phyloP scores from a whole-genome alignment of 345 rosid species.

The Citrus sp. region DNA sequence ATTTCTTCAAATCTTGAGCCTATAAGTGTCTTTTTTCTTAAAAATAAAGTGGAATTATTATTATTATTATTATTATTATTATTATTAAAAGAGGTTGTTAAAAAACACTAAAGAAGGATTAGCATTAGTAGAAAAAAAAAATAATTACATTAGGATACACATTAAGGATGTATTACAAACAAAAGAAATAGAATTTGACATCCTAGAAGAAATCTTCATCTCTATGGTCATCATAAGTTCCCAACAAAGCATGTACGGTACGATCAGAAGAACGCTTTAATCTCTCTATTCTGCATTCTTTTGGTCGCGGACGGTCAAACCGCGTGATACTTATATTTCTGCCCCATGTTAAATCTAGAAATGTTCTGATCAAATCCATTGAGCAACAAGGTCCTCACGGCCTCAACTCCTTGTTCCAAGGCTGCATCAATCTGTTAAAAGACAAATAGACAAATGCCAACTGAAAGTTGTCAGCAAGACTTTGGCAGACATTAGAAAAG shows the following conservation, averaged over 20 bases:
- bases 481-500: background rate
- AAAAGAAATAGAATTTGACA: background rate
- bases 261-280: background rate
- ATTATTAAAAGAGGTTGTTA: too few relatives aligned
- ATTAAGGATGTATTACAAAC: too few relatives aligned
- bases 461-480: background rate
- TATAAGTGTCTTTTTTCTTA: too few relatives aligned
- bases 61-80: too few relatives aligned
- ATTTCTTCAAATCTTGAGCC: too few relatives aligned
- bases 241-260: background rate
- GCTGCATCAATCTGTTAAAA: constrained; percentile 56
- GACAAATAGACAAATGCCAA: background rate
- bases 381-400: constrained; percentile 55
- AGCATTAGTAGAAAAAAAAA: too few relatives aligned
- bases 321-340: constrained; percentile 74
- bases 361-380: constrained; percentile 53
- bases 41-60: too few relatives aligned
- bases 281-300: background rate
- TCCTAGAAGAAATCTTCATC: background rate
- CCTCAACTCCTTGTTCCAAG: constrained; percentile 67
- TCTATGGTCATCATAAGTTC: background rate
- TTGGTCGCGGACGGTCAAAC: constrained; percentile 19
- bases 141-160: background rate
- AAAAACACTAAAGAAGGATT: too few relatives aligned
- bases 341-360: constrained; percentile 68